Base-by-base conservation (phyloP, 2,329 filamentous ascomycete genomes). In the Fusarium napiforme region DNA sequence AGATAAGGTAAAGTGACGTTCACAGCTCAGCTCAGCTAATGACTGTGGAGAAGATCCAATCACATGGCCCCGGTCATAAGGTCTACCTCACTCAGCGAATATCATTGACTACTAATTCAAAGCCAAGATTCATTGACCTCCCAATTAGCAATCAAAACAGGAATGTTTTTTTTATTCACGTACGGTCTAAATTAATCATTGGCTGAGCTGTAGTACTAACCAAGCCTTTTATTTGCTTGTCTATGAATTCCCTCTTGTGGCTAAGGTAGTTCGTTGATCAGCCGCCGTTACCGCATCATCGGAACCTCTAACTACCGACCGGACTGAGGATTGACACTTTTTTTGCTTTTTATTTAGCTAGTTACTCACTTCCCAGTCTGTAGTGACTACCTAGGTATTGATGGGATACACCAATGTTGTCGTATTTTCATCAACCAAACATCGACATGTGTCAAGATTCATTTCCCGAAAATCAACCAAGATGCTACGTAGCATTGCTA, bases 1-100 rank as follows among this genome's bases (percentile, higher is more conserved):
- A 71, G 69, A 71, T 71, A 71, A 71, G 40, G 34, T 9, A 28
- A 19, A 37, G 30, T 46, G 58, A 58, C 39, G 60, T 60, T 53
- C 34, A 34, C 11, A 34, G 21, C 49, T 49, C 36, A 62, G 39
- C 42, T 26, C 30, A 23, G 30, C 37, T 23, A 15, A 23, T 18
- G 28, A 53, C n/a, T 40, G 28, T 60, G 57, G 57, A 19, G 49
- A 57, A 16, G 15, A 21, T 43, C 15, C 42, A 43, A 43, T 70
- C 65, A 64, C 49, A 47, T 45, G 59, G 40, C 18, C 23, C n/a
- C 19, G 9, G 50, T 53, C 50, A 53, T 28, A 12, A 26, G 23
- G 23, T 21, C n/a, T 23, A 34, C 18, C 23, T 45, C 40, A 42
- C 30, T 32, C 30, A 34, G 47, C 45, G 28, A 12, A 47, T 21